Evolutionary conservation across 805 yeast genomes (phyloP).

Genomic region (Blastobotrys terrestris): DNA sequence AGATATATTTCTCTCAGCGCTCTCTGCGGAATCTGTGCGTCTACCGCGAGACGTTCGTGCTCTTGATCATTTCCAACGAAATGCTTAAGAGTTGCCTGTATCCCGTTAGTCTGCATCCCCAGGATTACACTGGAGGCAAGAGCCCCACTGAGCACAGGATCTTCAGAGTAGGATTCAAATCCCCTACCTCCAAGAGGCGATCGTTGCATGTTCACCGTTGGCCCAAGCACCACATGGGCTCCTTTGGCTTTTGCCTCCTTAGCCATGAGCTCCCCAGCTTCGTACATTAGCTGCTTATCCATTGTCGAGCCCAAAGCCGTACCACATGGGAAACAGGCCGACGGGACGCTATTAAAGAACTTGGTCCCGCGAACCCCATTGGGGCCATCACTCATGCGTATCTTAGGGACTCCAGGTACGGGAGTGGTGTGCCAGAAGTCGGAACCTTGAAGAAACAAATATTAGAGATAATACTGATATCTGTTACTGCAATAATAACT

Average conservation of each 20-base stretch:
- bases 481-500: no score
- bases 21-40: conserved; percentile 47
- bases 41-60: conserved; percentile 43
- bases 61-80: conserved; percentile 59
- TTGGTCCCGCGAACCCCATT: conserved; percentile 57
- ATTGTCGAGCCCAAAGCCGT: conserved; percentile 54
- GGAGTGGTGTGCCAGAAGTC: conserved; percentile 48
- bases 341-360: conserved; percentile 46
- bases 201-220: conserved; percentile 48
- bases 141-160: conserved; percentile 44
- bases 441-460: conserved; percentile 19
- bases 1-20: conserved; percentile 61
- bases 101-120: conserved; percentile 48
- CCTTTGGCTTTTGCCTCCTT: conserved; percentile 48
- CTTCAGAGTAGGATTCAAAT: conserved; percentile 57
- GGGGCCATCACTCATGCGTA: conserved; percentile 54
- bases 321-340: conserved; percentile 57
- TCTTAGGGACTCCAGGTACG: conserved; percentile 38
- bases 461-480: not conserved
- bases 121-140: conserved; percentile 43
- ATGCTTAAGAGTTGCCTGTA: conserved; percentile 56
- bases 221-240: conserved; percentile 45
- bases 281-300: conserved; percentile 41
- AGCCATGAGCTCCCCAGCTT: conserved; percentile 49
- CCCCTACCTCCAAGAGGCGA: conserved; percentile 58